Evolutionary conservation across 2,329 filamentous ascomycete species (phyloP), one percentile per base, ranked within the genome.

Genomic region (Nannizziopsis barbatae): DNA sequence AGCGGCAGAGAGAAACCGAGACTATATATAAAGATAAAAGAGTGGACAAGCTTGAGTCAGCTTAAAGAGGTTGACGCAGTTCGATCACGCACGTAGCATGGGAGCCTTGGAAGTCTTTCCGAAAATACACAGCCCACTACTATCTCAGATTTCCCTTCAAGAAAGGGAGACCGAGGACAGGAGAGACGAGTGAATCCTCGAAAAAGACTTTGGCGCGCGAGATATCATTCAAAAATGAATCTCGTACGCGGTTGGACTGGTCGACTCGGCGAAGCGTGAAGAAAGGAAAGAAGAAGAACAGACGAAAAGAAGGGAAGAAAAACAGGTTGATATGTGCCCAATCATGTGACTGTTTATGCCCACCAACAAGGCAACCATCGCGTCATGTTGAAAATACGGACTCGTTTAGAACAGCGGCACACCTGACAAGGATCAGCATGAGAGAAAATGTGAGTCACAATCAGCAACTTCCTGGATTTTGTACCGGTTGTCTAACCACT

Each of bases 71-170:
- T 57, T 60, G 68, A 71, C 68, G 67, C 67, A 68, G 64, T 60
- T 57, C 57, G 60, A 66, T 74, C 72, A 74, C 71, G 72, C 72
- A 71, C 68, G 65, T 67, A 67, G 69, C 68, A 74, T 71, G 63
- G 68, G 72, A 75, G 70, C 71, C 73, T 68, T 69, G 71, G 73
- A 75, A 53, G 76, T 71, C 66, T 67, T 61, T 57, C 57, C 60
- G 59, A 53, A 62, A 61, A 61, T 58, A 27, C 55, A 59, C 50
- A 42, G 57, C 55, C 56, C 58, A 55, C 57, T 56, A 54, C 56
- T 53, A 48, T 50, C 55, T 54, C 53, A 55, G 53, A 57, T 51
- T 59, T 58, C 64, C 22, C 22, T 7, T 48, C 45, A 42, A 57
- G 54, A 58, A 42, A 39, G 48, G 58, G 60, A 59, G 61, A 57